Percentiles rank a stretch among this genome's conserved stretches.
phyloP scores from a whole-genome alignment of 1,284 basidiomycete genomes.

The Earliella scabrosa region DNA sequence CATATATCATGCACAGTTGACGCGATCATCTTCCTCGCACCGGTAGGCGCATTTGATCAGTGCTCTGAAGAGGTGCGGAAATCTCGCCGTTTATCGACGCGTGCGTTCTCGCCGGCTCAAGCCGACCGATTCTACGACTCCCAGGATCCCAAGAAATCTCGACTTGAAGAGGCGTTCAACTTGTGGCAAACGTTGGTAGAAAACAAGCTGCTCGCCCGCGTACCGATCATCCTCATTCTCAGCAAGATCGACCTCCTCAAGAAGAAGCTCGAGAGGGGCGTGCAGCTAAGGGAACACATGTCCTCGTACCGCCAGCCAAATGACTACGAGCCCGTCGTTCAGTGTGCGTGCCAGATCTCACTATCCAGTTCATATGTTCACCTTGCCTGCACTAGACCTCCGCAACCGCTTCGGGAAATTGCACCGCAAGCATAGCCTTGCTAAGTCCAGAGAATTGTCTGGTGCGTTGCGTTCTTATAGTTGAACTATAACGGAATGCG shows the following conservation, averaged over 20 bases:
- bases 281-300: slow-evolving; percentile 70
- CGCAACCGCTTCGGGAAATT: slow-evolving; percentile 70
- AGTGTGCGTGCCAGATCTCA: too few relatives aligned
- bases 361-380: too few relatives aligned
- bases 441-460: slow-evolving; percentile 70
- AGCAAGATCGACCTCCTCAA: slow-evolving; percentile 79
- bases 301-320: slow-evolving; percentile 68
- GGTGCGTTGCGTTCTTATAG: too few relatives aligned
- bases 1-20: slow-evolving; percentile 61
- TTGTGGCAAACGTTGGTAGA: slow-evolving; percentile 72
- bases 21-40: slow-evolving; percentile 83
- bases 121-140: too few relatives aligned
- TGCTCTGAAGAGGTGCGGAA: slow-evolving; percentile 74
- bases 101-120: too few relatives aligned
- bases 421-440: slow-evolving; percentile 68
- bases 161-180: slow-evolving; percentile 75
- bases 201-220: slow-evolving; percentile 68
- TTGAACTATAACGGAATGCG: too few relatives aligned
- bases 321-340: slow-evolving; percentile 72
- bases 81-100: too few relatives aligned
- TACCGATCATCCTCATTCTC: slow-evolving; percentile 77
- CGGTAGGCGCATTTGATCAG: slow-evolving; percentile 85
- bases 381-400: slow-evolving; percentile 62
- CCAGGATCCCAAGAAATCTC: too few relatives aligned
- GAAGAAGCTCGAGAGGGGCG: slow-evolving; percentile 78